Evolutionary conservation across 768 basidiomycete species (phyloP), one percentile per base, ranked within the genome.

Genomic region (Vararia minispora): DNA sequence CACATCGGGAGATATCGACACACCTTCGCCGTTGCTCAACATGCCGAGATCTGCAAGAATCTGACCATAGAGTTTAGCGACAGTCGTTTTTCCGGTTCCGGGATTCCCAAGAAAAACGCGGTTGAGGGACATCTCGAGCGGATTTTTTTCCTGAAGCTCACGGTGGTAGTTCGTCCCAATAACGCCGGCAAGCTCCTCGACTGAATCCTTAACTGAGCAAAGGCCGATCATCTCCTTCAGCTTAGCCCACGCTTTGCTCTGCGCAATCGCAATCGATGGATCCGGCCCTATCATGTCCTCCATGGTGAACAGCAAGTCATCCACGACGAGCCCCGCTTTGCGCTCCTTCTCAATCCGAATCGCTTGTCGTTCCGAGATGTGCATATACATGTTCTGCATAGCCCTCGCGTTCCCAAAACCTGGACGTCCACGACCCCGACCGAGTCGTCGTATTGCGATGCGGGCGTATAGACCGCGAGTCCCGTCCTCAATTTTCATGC

Each of bases 11-110:
- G 14, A 20, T 10, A n/a, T 24, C 8, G 17, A 17, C 58, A 46
- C 40, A 76, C 79, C 78, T 71, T 83, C 80, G 7, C 76, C 76
- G 28, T 77, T 79, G 51, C 74, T 79, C n/a, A 83, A 51, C n/a
- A 83, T 51, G 4, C 70, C 68, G 1, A 83, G 51, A 34, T 79
- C 76, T 0, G 62, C 68, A 10, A 83, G 53, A 32, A 80, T 72
- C 40, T 68, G 66, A 1, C 80, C 80, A 45, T 82, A 83, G 4
- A 79, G 50, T 47, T 71, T 72, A 0, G 75, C 79, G 0, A 83
- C 79, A 0, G 74, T 74, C 1, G 79, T 83, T 52, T 82, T 83
- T 0, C 79, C 79, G 0, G 79, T 80, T 3, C 79, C 79, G 5
- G 79, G 79, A 9, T 71, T 70, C 1, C 80, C 80, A 21, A 78